Conservation (phyloP, 1,284 basidiomycete species). For the Leccinum fuscescens region DNA sequence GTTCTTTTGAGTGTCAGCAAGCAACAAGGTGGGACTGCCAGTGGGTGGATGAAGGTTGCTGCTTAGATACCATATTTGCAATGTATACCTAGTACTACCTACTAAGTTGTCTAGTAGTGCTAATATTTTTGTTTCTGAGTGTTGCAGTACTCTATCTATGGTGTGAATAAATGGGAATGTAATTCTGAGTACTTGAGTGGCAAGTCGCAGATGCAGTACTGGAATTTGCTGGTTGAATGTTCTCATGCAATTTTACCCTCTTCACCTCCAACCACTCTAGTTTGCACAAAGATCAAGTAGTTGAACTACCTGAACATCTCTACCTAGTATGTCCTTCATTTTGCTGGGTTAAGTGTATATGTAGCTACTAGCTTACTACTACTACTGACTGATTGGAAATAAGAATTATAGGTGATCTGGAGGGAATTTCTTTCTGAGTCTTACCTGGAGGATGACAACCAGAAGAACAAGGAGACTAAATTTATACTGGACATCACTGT, state of each 20-base stretch:
- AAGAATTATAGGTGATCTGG: too few species aligned
- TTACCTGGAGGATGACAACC: too few species aligned
- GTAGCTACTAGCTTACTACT: too few species aligned
- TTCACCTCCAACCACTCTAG: not conserved
- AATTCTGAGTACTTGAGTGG: not conserved
- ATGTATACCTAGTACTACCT: not conserved
- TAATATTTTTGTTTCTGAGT: not conserved
- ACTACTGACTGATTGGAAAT: too few species aligned
- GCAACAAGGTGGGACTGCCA: not conserved
- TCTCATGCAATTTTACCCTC: not conserved
- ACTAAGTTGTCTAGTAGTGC: too few species aligned
- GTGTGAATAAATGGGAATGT: not conserved
- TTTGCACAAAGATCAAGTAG: too few species aligned
- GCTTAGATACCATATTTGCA: not conserved
- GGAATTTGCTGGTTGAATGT: not conserved
- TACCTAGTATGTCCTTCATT: too few species aligned
- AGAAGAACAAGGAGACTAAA: too few species aligned
- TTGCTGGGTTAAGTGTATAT: too few species aligned
- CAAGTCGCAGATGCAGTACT: not conserved
- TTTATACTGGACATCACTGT: too few species aligned
- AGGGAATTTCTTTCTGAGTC: too few species aligned
- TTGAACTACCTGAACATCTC: too few species aligned
- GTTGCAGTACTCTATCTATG: not conserved
- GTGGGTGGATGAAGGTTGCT: not conserved
- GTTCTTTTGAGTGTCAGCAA: not conserved